Base-by-base conservation (phyloP, 2,329 filamentous ascomycete species). In the Colletotrichum aenigma region DNA sequence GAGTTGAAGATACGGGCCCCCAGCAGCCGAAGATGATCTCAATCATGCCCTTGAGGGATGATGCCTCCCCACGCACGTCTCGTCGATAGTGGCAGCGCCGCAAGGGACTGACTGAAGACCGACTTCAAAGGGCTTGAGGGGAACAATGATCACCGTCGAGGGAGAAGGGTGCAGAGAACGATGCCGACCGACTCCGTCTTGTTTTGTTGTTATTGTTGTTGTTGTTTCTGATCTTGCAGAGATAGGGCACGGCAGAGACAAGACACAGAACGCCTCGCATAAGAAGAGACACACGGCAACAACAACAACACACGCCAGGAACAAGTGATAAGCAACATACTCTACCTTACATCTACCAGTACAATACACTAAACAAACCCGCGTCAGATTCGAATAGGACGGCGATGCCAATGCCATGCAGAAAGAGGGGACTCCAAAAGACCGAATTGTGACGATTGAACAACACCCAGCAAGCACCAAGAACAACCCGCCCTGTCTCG, bases 371-470 rank as follows among this genome's bases (percentile, higher is more conserved):
- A 38, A 38, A 36, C 34, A 36, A 36, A 7, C 12, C 21, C 1
- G 21, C 21, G 56, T 32, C 24, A 30, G 34, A 61, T 15, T 16
- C 7, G 24, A 24, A 36, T 26, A 36, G 16, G 28, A 8, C 8
- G 43, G 7, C 6, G 12, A 60, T 67, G 70, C 48, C 38, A 48
- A 58, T 66, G 69, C 61, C 65, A 56, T 36, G 68, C 16, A 36
- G 43, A 70, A 60, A 12, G 36, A 43, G 16, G 16, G 36, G 32
- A 36, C 56, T 34, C 30, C 30, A 56, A 36, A 48, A 70, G 38
- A 74, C 30, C 66, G 71, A 43, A 74, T 58, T 64, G 71, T 74
- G 60, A 74, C 60, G 66, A 70, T n/a, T 64, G 36, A 67, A 52
- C 38, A 52, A 7, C 21, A 56, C 30, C 60, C 21, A 30, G 24